Conservation (phyloP, 1,284 basidiomycete genomes). For the Heterobasidion occidentale region DNA sequence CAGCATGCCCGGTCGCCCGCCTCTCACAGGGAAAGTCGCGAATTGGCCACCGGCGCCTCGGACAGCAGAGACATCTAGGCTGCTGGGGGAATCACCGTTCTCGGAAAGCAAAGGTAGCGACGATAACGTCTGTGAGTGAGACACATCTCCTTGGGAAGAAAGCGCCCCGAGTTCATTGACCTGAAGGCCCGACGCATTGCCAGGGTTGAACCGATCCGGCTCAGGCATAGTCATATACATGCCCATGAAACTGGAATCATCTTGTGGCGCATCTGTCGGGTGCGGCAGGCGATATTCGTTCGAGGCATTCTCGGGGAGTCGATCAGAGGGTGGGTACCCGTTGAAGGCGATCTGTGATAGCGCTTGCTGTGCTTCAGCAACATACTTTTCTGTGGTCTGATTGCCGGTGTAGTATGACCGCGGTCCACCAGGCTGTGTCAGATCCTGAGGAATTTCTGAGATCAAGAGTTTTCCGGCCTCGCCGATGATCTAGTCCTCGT, state of each 20-base stretch:
- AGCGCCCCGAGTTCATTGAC: too few species aligned
- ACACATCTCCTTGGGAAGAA: too few species aligned
- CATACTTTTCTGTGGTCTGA: slow-evolving; percentile 50
- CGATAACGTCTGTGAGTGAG: too few species aligned
- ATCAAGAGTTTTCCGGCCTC: slow-evolving; percentile 78
- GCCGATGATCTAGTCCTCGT: slow-evolving; percentile 54
- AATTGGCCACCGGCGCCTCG: slow-evolving; percentile 30
- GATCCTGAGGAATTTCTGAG: slow-evolving; percentile 75
- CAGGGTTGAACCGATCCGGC: background rate
- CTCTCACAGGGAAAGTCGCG: slow-evolving; percentile 48
- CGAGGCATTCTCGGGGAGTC: background rate
- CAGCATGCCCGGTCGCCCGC: slow-evolving; percentile 2
- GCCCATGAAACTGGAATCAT: background rate
- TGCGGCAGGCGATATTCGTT: background rate
- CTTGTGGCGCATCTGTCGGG: background rate
- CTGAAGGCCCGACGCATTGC: too few species aligned
- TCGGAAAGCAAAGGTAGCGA: too few species aligned
- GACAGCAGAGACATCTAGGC: too few species aligned
- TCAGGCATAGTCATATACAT: slow-evolving; percentile 1
- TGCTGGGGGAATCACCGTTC: too few species aligned
- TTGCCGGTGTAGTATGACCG: slow-evolving; percentile 68
- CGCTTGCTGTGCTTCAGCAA: slow-evolving; percentile 56
- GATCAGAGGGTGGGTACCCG: slow-evolving; percentile 22
- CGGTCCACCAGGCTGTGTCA: slow-evolving; percentile 75
- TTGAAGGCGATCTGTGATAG: slow-evolving; percentile 50